These are phyloP conservation scores for Ormosia semicastrata DNA, from an alignment of 306 rosid genomes.

Conservation along the genomic window DNA sequence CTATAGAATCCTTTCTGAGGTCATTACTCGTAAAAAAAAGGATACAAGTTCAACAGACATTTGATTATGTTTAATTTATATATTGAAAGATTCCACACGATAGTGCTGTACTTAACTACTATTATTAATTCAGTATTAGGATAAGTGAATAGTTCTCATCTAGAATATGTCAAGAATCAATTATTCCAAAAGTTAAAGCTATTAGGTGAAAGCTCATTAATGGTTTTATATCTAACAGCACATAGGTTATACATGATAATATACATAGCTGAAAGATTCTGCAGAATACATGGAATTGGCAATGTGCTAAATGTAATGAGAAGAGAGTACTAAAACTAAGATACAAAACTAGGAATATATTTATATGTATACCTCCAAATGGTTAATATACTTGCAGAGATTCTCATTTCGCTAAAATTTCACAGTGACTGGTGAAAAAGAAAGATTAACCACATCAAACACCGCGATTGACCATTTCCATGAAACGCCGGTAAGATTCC, in stretches of 20 bases:
- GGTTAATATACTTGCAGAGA: slow-evolving; percentile 22
- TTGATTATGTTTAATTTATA: slow-evolving; percentile 25
- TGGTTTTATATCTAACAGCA: neutral
- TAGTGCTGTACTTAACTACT: slow-evolving; percentile 26
- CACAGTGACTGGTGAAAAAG: slow-evolving; percentile 35
- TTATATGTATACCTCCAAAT: slow-evolving; percentile 26
- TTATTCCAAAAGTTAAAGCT: neutral
- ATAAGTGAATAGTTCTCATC: slow-evolving; percentile 22
- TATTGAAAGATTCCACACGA: slow-evolving; percentile 35
- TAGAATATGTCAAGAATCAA: slow-evolving; percentile 17
- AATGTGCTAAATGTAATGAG: slow-evolving; percentile 20
- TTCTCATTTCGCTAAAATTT: slow-evolving; percentile 28
- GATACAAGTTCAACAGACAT: slow-evolving; percentile 4
- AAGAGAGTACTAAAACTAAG: neutral
- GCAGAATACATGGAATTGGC: neutral
- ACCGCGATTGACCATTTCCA: slow-evolving; percentile 48
- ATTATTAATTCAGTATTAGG: neutral
- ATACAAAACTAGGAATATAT: neutral
- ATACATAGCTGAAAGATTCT: neutral
- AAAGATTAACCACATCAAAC: slow-evolving; percentile 30
- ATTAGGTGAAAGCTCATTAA: neutral
- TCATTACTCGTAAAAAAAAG: slow-evolving; percentile 22
- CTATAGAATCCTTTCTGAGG: slow-evolving; percentile 24
- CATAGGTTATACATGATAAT: neutral
- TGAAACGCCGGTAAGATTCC: slow-evolving; percentile 69